Conservation (phyloP, 2,329 filamentous ascomycete genomes). For the Cytospora mali region DNA sequence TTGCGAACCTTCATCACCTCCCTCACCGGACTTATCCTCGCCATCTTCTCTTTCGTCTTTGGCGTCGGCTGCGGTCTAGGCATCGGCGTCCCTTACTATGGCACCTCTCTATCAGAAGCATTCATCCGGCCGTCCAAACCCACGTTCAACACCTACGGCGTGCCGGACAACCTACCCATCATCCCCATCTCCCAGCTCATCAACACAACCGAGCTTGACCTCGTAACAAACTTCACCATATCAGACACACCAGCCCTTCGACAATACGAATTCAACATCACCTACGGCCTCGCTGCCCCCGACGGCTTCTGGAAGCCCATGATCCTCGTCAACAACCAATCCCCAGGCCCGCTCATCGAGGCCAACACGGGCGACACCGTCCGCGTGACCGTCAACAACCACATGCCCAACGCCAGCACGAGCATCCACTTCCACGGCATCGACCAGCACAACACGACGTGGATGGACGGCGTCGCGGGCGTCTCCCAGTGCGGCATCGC, state of each 20-base stretch:
- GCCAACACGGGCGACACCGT: slow-evolving; percentile 48
- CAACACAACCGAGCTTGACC: slow-evolving; percentile 28
- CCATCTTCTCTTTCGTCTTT: slow-evolving; percentile 21
- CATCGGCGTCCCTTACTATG: slow-evolving; percentile 25
- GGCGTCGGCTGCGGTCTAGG: slow-evolving; percentile 26
- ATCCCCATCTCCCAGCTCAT: slow-evolving; percentile 28
- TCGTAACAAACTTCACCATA: slow-evolving; percentile 34
- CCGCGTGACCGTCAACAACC: slow-evolving; percentile 45
- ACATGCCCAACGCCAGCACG: slow-evolving; percentile 44
- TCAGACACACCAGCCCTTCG: slow-evolving; percentile 29
- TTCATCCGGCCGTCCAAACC: neutral
- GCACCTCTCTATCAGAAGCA: slow-evolving; percentile 6
- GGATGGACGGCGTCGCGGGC: slow-evolving; percentile 67
- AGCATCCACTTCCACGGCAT: slow-evolving; percentile 72
- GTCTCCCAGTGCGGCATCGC: slow-evolving; percentile 64
- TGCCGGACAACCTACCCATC: slow-evolving; percentile 31
- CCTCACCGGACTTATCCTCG: slow-evolving; percentile 14
- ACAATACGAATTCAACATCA: slow-evolving; percentile 40
- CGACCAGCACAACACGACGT: slow-evolving; percentile 62
- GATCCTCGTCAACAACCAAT: slow-evolving; percentile 45
- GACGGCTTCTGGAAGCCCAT: slow-evolving; percentile 43
- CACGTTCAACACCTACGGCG: slow-evolving; percentile 31
- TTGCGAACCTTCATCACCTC: slow-evolving; percentile 20
- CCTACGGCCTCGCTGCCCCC: slow-evolving; percentile 37
- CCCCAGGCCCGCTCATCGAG: slow-evolving; percentile 48